These are phyloP conservation scores for Platismatia glauca DNA, from an alignment of 495 filamentous ascomycete genomes.

Conservation along the genomic window DNA sequence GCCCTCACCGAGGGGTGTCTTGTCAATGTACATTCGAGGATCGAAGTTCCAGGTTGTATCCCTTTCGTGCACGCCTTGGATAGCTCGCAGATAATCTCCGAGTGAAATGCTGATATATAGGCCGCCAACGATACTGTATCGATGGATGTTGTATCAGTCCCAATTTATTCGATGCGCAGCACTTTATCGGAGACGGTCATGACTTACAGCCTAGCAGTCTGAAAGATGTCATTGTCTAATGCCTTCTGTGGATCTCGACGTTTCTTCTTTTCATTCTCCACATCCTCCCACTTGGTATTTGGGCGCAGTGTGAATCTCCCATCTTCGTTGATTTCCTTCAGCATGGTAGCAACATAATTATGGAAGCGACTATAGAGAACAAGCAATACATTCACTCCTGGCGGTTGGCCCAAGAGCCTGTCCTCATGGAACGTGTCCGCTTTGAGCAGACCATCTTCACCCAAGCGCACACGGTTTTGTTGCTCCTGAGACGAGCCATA, in stretches of 20 bases:
- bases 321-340: constrained; percentile 43
- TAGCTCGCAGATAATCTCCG: constrained; percentile 27
- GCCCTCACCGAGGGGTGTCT: constrained; percentile 11
- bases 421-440: constrained; percentile 65
- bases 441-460: constrained; percentile 64
- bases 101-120: constrained; percentile 31
- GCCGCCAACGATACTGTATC: constrained; percentile 21
- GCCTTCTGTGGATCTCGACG: constrained; percentile 3
- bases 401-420: constrained; percentile 58
- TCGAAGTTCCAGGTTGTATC: constrained; percentile 28
- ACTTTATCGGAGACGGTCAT: too few relatives aligned
- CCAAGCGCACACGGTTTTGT: constrained; percentile 55
- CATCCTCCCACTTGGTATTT: constrained; percentile 1
- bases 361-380: constrained; percentile 44
- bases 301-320: constrained; percentile 32
- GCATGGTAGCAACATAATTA: constrained; percentile 37
- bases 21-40: constrained; percentile 24
- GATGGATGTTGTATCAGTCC: too few relatives aligned
- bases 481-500: constrained; percentile 61
- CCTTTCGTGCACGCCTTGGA: constrained; percentile 23
- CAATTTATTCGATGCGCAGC: too few relatives aligned
- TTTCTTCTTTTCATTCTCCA: neutral
- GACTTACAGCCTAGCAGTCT: constrained; percentile 23
- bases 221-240: constrained; percentile 29
- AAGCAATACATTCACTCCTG: constrained; percentile 56